A percentile compares a stretch with the other conserved stretches of the same genome.
These are phyloP conservation scores for Schizosaccharomyces osmophilus DNA, from an alignment of 805 yeast species.

Conservation along the genomic window DNA sequence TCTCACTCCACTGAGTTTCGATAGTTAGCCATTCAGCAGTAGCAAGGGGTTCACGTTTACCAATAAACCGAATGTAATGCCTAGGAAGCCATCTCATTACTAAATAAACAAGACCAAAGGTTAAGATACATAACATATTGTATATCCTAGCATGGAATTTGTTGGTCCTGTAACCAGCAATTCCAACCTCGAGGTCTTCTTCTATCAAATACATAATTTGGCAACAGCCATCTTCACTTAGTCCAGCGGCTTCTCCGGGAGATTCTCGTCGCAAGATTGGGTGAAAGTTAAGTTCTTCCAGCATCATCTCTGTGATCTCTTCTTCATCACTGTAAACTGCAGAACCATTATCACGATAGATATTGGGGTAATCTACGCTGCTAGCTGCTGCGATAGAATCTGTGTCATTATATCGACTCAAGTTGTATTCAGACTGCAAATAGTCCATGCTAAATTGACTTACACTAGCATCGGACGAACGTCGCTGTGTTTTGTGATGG, in stretches of 20 bases:
- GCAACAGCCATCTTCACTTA: constrained; percentile 10
- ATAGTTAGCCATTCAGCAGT: constrained; percentile 78
- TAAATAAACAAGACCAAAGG: constrained; percentile 53
- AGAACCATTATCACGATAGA: not conserved
- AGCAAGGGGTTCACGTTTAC: constrained; percentile 43
- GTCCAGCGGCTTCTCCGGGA: constrained; percentile 2
- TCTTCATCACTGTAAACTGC: constrained; percentile 4
- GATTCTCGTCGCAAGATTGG: not conserved
- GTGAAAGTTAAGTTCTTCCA: not conserved
- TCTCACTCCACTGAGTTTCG: constrained; percentile 82
- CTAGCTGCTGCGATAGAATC: not conserved
- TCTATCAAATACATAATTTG: constrained; percentile 86
- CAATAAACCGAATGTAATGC: constrained; percentile 41
- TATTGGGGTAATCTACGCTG: not conserved
- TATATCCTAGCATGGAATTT: constrained; percentile 23
- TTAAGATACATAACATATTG: constrained; percentile 26
- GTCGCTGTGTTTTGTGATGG: constrained; percentile 5
- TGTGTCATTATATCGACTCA: not conserved
- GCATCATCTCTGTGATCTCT: constrained; percentile 3
- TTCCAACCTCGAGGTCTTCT: constrained; percentile 81
- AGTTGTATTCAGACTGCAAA: not conserved
- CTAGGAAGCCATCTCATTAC: constrained; percentile 70
- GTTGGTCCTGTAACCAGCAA: constrained; percentile 62
- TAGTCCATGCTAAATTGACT: not conserved
- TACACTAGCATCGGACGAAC: not conserved